These are phyloP conservation scores for Solanum appendiculatum DNA, from an alignment of 257 asterid genomes.

Conservation along the genomic window DNA sequence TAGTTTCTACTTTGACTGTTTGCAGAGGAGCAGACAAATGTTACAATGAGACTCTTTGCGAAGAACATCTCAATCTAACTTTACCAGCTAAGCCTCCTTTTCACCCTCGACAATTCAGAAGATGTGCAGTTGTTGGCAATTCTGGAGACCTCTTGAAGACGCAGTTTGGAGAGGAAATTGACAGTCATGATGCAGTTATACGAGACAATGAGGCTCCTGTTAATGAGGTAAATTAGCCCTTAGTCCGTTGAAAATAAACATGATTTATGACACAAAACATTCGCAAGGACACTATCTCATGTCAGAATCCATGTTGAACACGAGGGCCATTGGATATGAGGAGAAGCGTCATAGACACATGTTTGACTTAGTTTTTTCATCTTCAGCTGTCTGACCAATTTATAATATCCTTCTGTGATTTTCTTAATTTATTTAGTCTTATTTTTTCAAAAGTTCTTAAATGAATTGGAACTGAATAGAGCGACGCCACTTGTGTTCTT, in stretches of 20 bases:
- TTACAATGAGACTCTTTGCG: constrained; percentile 81
- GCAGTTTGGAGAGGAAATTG: constrained; percentile 88
- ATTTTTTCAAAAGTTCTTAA: background rate
- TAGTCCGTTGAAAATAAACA: background rate
- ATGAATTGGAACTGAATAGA: background rate
- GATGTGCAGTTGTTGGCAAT: constrained; percentile 97
- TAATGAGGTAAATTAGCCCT: constrained; percentile 47
- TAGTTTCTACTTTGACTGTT: background rate
- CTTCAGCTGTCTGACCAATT: background rate
- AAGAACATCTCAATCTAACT: constrained; percentile 74
- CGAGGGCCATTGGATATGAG: background rate
- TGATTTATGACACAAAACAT: background rate
- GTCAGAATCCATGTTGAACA: background rate
- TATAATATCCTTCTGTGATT: background rate
- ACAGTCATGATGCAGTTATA: constrained; percentile 88
- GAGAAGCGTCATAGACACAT: background rate
- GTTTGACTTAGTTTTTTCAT: background rate
- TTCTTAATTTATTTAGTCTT: background rate
- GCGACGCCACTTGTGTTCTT: background rate
- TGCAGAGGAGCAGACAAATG: constrained; percentile 84
- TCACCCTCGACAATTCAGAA: constrained; percentile 89
- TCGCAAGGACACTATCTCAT: background rate
- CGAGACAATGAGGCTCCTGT: constrained; percentile 99
- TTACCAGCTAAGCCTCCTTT: constrained; percentile 93
- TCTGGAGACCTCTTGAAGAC: constrained; percentile 97